Evolutionary conservation across 2,329 filamentous ascomycete species (phyloP).

Genomic region (Colletotrichum melonis): DNA sequence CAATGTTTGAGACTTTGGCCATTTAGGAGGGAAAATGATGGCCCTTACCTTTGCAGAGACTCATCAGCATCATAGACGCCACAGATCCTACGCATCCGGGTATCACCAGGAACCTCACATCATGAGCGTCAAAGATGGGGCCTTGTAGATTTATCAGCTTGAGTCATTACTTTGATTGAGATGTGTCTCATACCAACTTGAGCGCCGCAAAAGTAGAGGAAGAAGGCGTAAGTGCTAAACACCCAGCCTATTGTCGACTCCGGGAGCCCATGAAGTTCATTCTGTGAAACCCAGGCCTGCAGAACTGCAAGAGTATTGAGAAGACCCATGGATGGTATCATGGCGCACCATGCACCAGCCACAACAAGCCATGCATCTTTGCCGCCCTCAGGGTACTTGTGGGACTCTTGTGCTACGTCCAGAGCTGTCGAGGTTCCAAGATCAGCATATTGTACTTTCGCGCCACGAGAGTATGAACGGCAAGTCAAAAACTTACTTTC

Average conservation of each 20-base stretch:
- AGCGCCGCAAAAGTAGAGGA: constrained; percentile 77
- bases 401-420: background rate
- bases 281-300: constrained; percentile 72
- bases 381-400: constrained; percentile 75
- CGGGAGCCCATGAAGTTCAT: constrained; percentile 70
- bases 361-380: constrained; percentile 77
- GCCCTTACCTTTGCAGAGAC: constrained; percentile 62
- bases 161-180: background rate
- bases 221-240: constrained; percentile 76
- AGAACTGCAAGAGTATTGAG: constrained; percentile 76
- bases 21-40: no score
- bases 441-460: background rate
- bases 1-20: no score
- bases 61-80: constrained; percentile 66
- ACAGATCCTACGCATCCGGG: constrained; percentile 68
- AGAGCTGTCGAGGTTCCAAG: background rate
- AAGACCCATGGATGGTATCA: constrained; percentile 73
- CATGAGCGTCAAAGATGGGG: constrained; percentile 76
- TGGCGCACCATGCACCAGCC: constrained; percentile 74
- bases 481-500: background rate
- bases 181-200: constrained; percentile 61
- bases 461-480: background rate
- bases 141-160: constrained; percentile 43
- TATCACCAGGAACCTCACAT: constrained; percentile 68
- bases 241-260: constrained; percentile 78